Base-by-base conservation (phyloP, 2,329 filamentous ascomycete species). In the Microascus cirrosus region DNA sequence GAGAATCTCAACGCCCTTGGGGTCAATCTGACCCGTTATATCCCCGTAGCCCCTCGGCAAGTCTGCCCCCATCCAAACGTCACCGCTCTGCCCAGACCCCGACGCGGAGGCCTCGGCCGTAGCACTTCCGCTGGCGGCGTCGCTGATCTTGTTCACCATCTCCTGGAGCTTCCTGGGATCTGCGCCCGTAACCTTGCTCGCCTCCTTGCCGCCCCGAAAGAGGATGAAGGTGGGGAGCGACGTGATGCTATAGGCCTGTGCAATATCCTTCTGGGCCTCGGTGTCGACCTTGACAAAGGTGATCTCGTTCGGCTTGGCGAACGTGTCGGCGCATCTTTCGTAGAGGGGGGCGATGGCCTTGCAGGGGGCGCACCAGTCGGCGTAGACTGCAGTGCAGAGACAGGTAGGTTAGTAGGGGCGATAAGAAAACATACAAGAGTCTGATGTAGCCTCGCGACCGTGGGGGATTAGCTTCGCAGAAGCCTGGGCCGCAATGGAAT, bases 171-270 rank as follows among this genome's bases (percentile, higher is more conserved):
- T 84, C 59, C 77, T 73, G 15, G 83, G 80, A 69, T 96, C 83
- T 54, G 89, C 89, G 52, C 91, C 92, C 68, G 82, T 79, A 60
- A 94, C 81, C 65, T 83, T 86, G 56, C 87, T 51, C 12, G 54
- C 25, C 51, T 57, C 75, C 62, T 83, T 77, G 64, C 85, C 86
- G 67, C 87, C 80, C 65, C 87, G 86, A 76, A 90, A 95, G 66
- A 96, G 80, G 67, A 97, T 81, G 71, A 97, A 96, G n/a, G 92
- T 95, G 10, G 94, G 94, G 68, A 93, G 85, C 72, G 83, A 81
- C 22, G 83, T 85, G 67, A 97, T 79, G 62, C 77, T 77, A 74
- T 95, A 94, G 63, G 84, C 82, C 60, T 81, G 69, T 18, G 89
- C 83, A 62, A 97, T 82, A 42, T 89, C 84, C 66, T 83, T 77